Conservation (phyloP, 2,329 filamentous ascomycete species). For the Cladosporium oxysporum region DNA sequence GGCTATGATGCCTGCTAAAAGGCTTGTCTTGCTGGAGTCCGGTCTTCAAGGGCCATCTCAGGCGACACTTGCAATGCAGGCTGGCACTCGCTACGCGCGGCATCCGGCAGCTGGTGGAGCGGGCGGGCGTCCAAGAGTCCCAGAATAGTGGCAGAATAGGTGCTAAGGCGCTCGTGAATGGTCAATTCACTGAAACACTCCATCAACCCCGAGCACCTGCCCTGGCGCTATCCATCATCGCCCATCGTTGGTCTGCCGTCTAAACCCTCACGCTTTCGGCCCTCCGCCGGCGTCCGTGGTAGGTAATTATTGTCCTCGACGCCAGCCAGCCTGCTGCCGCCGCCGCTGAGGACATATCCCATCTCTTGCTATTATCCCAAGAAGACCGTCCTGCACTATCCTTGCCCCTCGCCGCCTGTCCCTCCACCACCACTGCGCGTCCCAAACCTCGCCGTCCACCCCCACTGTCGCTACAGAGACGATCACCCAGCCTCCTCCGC, state of each 20-base stretch:
- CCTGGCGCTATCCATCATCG: constrained; percentile 7
- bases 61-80: background rate
- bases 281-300: constrained; percentile 9
- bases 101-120: constrained; percentile 11
- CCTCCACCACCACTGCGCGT: background rate
- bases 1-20: constrained; percentile 9
- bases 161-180: constrained; percentile 2
- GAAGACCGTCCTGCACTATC: background rate
- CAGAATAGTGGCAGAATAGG: constrained; percentile 7
- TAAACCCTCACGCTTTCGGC: constrained; percentile 6
- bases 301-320: background rate
- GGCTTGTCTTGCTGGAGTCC: constrained; percentile 11
- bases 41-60: constrained; percentile 11
- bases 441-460: background rate
- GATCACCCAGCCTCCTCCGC: constrained; percentile 8
- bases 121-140: background rate
- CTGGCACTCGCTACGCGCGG: constrained; percentile 8
- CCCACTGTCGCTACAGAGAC: constrained; percentile 18
- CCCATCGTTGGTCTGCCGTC: constrained; percentile 6
- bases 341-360: constrained; percentile 2
- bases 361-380: constrained; percentile 6
- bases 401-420: background rate
- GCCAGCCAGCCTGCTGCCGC: background rate
- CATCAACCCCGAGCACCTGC: constrained; percentile 9
- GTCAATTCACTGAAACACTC: constrained; percentile 6